These are phyloP conservation scores for Verbascum thapsus DNA, from an alignment of 257 asterid genomes.

Conservation along the genomic window DNA sequence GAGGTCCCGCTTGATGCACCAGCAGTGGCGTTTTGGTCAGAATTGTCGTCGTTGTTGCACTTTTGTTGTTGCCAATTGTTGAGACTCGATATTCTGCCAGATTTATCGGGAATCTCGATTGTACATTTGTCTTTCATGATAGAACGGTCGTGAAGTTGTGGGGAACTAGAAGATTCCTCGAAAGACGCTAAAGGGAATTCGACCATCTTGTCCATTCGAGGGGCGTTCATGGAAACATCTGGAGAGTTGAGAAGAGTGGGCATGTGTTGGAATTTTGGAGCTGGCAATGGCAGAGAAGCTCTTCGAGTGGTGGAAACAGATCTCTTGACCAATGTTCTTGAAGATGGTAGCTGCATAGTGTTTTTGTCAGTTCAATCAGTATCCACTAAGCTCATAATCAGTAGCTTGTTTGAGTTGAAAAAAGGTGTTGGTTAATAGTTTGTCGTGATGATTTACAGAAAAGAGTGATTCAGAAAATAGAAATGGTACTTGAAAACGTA, in stretches of 20 bases:
- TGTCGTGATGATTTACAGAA: no score
- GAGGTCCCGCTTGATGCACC: conserved; percentile 89
- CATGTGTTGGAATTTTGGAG: conserved; percentile 41
- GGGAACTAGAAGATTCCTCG: conserved; percentile 64
- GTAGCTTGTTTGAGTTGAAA: no score
- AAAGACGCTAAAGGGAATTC: conserved; percentile 67
- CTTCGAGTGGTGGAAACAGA: conserved; percentile 59
- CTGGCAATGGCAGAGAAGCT: conserved; percentile 69
- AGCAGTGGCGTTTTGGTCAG: conserved; percentile 88
- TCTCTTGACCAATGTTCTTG: conserved; percentile 55
- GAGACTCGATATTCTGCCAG: conserved; percentile 45
- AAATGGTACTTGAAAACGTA: no score
- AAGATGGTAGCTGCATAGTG: conserved; percentile 52
- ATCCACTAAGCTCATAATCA: no score
- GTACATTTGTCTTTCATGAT: conserved; percentile 79
- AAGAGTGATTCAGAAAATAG: no score
- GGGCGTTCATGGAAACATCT: conserved; percentile 81
- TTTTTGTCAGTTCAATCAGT: conserved; percentile 10
- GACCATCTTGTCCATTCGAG: conserved; percentile 78
- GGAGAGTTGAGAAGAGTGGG: conserved; percentile 56
- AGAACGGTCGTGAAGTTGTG: conserved; percentile 56
- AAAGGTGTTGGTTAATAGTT: no score
- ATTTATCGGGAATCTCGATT: conserved; percentile 61
- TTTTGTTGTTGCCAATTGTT: conserved; percentile 51
- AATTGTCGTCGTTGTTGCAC: conserved; percentile 23